Percentiles rank a stretch among this genome's conserved stretches.
Conservation (phyloP, 1,284 basidiomycete genomes). For the Boletus nobilissimus region DNA sequence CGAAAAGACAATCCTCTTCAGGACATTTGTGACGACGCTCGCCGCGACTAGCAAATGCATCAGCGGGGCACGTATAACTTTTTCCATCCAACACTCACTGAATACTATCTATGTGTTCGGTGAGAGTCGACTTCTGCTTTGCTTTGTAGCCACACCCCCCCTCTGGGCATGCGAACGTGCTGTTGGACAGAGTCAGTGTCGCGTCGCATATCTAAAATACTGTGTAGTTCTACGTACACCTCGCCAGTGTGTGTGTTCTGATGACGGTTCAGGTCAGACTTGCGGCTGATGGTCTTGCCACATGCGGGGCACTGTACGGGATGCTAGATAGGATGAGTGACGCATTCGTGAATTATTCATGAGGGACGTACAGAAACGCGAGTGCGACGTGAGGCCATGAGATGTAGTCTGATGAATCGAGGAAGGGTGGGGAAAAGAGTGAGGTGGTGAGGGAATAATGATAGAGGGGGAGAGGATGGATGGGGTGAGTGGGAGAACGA, state of each 20-base stretch:
- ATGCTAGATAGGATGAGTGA: slow-evolving; percentile 23
- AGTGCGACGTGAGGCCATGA: background rate
- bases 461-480: background rate
- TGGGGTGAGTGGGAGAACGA: background rate
- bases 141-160: slow-evolving; percentile 38
- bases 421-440: background rate
- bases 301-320: slow-evolving; percentile 27
- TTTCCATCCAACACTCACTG: slow-evolving; percentile 36
- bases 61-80: background rate
- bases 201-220: background rate
- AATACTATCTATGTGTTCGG: slow-evolving; percentile 36
- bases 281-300: slow-evolving; percentile 28
- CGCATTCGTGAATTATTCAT: background rate
- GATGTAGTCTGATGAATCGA: background rate
- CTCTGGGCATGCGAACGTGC: slow-evolving; percentile 42
- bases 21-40: slow-evolving; percentile 36
- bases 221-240: slow-evolving; percentile 27
- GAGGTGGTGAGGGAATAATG: background rate
- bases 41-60: slow-evolving; percentile 29
- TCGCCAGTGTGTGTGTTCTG: slow-evolving; percentile 23
- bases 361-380: slow-evolving; percentile 26
- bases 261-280: slow-evolving; percentile 37
- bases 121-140: slow-evolving; percentile 46
- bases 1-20: slow-evolving; percentile 32
- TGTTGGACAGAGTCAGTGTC: slow-evolving; percentile 28